These are phyloP conservation scores for Thamnidium elegans DNA, from an alignment of 192 early-diverging fungal species.

Conservation along the genomic window DNA sequence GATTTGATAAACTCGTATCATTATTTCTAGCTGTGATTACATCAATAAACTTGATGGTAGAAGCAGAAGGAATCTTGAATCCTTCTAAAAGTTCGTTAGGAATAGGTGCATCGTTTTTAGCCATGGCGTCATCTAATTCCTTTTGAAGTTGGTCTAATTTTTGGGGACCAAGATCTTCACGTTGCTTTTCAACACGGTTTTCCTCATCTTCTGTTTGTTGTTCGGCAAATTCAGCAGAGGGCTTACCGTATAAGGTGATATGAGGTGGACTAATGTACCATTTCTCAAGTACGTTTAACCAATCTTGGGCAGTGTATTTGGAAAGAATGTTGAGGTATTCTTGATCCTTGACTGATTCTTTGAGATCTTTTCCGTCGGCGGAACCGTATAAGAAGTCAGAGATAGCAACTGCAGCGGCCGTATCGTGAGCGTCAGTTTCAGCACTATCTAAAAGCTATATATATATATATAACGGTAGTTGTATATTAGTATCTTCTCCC, in stretches of 20 bases:
- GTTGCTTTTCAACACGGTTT: conserved; percentile 49
- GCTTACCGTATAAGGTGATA: conserved; percentile 50
- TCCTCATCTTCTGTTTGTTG: conserved; percentile 47
- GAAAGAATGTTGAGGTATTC: conserved; percentile 42
- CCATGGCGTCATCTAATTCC: conserved; percentile 45
- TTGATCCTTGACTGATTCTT: conserved; percentile 39
- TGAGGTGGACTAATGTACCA: conserved; percentile 45
- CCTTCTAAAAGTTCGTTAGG: conserved; percentile 54
- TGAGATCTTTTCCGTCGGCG: conserved; percentile 46
- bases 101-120: conserved; percentile 49
- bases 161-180: conserved; percentile 39
- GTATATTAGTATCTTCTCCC: not conserved
- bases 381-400: conserved; percentile 54
- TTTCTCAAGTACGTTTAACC: conserved; percentile 48
- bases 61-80: conserved; percentile 50
- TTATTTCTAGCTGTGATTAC: conserved; percentile 46
- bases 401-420: conserved; percentile 30
- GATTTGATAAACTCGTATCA: conserved; percentile 35
- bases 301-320: conserved; percentile 41
- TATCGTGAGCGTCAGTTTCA: conserved; percentile 39
- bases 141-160: conserved; percentile 48
- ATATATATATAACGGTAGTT: too few species aligned
- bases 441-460: conserved; percentile 38
- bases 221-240: conserved; percentile 52
- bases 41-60: conserved; percentile 51